These are phyloP conservation scores for Corinectria fuckeliana DNA, from an alignment of 2,329 filamentous ascomycete species.

Conservation along the genomic window DNA sequence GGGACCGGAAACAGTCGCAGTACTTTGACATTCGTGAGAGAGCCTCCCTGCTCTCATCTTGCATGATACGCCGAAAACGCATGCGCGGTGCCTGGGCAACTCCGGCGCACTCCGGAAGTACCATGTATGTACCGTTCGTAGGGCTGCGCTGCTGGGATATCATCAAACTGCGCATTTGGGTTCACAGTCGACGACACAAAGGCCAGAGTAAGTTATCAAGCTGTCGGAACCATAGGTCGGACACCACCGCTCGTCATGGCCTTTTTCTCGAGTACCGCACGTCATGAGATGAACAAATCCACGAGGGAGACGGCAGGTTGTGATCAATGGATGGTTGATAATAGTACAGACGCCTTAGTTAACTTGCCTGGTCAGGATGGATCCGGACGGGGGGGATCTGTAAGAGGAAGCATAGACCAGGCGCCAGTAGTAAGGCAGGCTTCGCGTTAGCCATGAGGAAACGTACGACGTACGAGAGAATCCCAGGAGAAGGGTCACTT, in stretches of 20 bases:
- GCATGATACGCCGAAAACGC: not conserved
- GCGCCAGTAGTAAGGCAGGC: not conserved
- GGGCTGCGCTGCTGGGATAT: not conserved
- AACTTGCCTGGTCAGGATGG: not conserved
- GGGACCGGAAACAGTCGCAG: not conserved
- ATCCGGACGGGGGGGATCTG: conserved; percentile 4
- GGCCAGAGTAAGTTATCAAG: not conserved
- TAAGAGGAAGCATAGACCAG: conserved; percentile 1
- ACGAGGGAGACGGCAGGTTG: conserved; percentile 3
- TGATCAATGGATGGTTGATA: not conserved
- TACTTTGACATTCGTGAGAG: not conserved
- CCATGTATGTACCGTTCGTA: too few species aligned
- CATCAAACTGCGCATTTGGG: not conserved
- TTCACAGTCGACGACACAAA: not conserved
- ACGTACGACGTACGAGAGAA: conserved; percentile 31
- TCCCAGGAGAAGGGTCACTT: not conserved
- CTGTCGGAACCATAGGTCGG: conserved; percentile 6
- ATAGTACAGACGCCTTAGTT: not conserved
- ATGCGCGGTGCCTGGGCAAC: not conserved
- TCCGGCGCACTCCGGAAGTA: not conserved
- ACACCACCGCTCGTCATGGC: conserved; percentile 8
- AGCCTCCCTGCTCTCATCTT: not conserved
- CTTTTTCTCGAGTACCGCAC: conserved; percentile 18
- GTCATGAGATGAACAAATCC: conserved; percentile 8
- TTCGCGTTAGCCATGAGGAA: conserved; percentile 15